These are phyloP conservation scores for Diaporthe aspalathi DNA, from an alignment of 2,329 filamentous ascomycete genomes.

Conservation along the genomic window DNA sequence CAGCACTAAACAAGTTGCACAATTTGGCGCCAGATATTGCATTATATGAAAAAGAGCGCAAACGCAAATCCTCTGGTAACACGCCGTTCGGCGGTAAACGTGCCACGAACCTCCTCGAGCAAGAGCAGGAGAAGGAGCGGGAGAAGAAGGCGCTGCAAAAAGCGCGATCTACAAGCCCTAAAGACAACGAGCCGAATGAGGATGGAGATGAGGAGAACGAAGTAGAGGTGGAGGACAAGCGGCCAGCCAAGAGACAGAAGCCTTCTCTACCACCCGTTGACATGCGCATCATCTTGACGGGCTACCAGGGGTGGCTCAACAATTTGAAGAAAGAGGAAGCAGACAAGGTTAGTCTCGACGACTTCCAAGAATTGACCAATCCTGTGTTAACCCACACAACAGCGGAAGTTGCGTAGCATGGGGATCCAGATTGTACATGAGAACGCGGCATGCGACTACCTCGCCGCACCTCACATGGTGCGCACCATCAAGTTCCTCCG, in stretches of 20 bases:
- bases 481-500: constrained; percentile 95
- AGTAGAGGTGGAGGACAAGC: constrained; percentile 59
- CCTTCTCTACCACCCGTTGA: constrained; percentile 72
- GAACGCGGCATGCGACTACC: constrained; percentile 80
- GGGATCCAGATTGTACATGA: constrained; percentile 86
- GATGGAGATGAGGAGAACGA: constrained; percentile 56
- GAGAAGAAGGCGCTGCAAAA: constrained; percentile 44
- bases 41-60: constrained; percentile 93
- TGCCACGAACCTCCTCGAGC: constrained; percentile 69
- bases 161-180: constrained; percentile 54
- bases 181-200: constrained; percentile 43
- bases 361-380: constrained; percentile 34
- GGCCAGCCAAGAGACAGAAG: constrained; percentile 72
- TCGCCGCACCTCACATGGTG: constrained; percentile 87
- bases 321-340: constrained; percentile 79
- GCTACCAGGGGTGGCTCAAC: constrained; percentile 84
- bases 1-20: constrained; percentile 81
- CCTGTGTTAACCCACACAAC: constrained; percentile 41
- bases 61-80: constrained; percentile 68
- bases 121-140: constrained; percentile 53
- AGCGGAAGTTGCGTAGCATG: constrained; percentile 84
- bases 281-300: constrained; percentile 84
- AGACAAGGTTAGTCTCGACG: constrained; percentile 74
- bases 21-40: constrained; percentile 85
- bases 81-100: constrained; percentile 72